Evolutionary conservation across 345 rosid genomes (phyloP).

Genomic region (Nasturtium officinale): DNA sequence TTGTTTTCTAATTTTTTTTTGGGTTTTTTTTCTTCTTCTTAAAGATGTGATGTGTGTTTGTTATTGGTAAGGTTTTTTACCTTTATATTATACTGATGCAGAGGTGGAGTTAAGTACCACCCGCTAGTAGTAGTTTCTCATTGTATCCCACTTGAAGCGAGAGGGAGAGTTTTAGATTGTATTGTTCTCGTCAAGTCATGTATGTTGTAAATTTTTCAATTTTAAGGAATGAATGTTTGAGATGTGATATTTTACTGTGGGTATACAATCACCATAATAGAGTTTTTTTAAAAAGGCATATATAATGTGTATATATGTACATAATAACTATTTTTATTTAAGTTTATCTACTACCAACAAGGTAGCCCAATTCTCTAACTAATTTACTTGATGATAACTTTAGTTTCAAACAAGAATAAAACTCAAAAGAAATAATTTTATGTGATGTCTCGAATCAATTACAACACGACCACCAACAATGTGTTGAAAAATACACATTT

Average conservation of each 20-base stretch:
- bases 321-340: no score
- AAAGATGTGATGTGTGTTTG: background rate
- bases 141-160: slow-evolving; percentile 32
- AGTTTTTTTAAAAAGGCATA: background rate
- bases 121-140: slow-evolving; percentile 36
- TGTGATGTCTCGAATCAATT: background rate
- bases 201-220: slow-evolving; percentile 27
- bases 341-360: no score
- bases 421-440: background rate
- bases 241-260: background rate
- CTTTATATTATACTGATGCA: slow-evolving; percentile 32
- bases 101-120: slow-evolving; percentile 47
- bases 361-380: background rate
- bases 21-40: background rate
- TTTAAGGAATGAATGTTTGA: slow-evolving; percentile 8
- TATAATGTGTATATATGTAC: background rate
- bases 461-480: background rate
- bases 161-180: slow-evolving; percentile 32
- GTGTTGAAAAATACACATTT: no score
- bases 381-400: no score
- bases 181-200: slow-evolving; percentile 13
- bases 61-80: slow-evolving; percentile 45
- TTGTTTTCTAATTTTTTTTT: no score
- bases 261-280: background rate
- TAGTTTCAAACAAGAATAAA: no score